A percentile compares a stretch with the other conserved stretches of the same genome.
Evolutionary conservation across 345 rosid species (phyloP).

Genomic region (Eutrema heterophyllum): DNA sequence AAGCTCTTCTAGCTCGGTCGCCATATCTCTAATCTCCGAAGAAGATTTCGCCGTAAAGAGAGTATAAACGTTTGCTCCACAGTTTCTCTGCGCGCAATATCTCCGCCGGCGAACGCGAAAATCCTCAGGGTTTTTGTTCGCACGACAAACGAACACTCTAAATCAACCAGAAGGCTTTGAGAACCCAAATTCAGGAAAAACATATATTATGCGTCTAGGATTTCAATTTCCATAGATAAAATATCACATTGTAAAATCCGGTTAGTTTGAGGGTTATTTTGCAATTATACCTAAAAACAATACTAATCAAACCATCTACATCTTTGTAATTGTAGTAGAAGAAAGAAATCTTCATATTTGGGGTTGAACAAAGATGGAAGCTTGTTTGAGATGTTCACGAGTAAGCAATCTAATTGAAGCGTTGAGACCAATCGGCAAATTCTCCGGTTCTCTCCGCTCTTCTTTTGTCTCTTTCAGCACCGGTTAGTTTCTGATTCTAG

Average conservation of each 20-base stretch:
- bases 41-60: conserved; percentile 3
- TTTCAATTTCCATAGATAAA: too few species aligned
- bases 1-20: conserved; percentile 85
- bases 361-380: conserved; percentile 43
- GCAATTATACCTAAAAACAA: not conserved
- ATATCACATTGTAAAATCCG: too few species aligned
- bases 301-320: not conserved
- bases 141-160: not conserved
- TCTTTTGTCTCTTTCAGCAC: conserved; percentile 40
- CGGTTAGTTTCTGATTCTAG: conserved; percentile 26
- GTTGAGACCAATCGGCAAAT: conserved; percentile 34
- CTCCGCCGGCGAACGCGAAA: conserved; percentile 27
- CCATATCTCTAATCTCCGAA: conserved; percentile 40
- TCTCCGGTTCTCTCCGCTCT: conserved; percentile 22
- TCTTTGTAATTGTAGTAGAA: not conserved
- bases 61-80: not conserved
- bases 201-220: not conserved
- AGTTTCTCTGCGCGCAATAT: not conserved
- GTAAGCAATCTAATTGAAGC: conserved; percentile 41
- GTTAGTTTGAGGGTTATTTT: not conserved
- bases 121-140: conserved; percentile 23
- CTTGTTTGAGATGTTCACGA: conserved; percentile 46
- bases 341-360: not conserved
- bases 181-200: not conserved
- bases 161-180: not conserved